These are phyloP conservation scores for Botrytis galanthina DNA, from an alignment of 2,329 filamentous ascomycete species.

Conservation along the genomic window DNA sequence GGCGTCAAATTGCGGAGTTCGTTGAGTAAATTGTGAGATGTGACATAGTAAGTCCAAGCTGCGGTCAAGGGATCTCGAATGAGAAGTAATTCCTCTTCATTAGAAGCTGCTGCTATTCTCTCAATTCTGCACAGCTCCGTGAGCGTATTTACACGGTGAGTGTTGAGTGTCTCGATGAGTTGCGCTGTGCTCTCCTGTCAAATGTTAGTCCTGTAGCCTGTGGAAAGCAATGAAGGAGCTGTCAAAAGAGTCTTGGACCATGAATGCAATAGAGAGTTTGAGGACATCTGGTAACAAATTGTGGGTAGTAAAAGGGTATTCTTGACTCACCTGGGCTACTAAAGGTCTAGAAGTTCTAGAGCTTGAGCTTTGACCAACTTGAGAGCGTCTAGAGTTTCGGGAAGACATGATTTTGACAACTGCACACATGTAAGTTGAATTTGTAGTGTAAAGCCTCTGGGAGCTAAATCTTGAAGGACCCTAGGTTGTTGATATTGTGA, in stretches of 20 bases:
- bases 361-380: conserved; percentile 16
- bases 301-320: conserved; percentile 22
- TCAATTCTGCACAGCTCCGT: conserved; percentile 71
- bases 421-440: background rate
- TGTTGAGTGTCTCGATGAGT: conserved; percentile 61
- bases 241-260: background rate
- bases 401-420: conserved; percentile 26
- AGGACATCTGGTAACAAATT: background rate
- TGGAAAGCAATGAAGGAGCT: background rate
- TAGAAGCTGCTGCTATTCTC: conserved; percentile 57
- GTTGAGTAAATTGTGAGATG: conserved; percentile 64
- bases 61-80: conserved; percentile 64
- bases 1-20: conserved; percentile 67
- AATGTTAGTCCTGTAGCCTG: conserved; percentile 20
- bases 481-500: background rate
- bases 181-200: conserved; percentile 41
- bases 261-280: background rate
- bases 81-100: conserved; percentile 57
- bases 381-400: conserved; percentile 25
- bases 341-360: conserved; percentile 27
- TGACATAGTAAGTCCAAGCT: conserved; percentile 71
- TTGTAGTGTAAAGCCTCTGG: background rate
- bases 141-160: conserved; percentile 70
- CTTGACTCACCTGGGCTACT: conserved; percentile 36
- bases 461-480: background rate